Base-by-base conservation (phyloP, 768 basidiomycete species). In the Kwoniella europaea region DNA sequence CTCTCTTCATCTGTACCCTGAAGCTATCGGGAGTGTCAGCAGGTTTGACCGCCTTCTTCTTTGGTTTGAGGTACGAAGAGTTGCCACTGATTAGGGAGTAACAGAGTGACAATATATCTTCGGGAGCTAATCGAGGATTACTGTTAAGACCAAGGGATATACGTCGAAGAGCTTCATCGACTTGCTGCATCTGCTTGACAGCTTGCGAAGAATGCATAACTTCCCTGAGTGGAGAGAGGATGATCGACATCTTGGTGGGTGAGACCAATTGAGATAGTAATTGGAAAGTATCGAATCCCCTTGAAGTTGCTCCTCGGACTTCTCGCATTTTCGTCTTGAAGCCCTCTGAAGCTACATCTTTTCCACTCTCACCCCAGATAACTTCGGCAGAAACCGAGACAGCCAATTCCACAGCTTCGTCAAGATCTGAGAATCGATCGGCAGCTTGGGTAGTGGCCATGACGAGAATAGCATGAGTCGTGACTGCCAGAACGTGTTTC, bases 301-400 rank as follows among this genome's bases (percentile, higher is more conserved):
- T 89, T n/a, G 92, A 88, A 2, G 90, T 87, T 27, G 93, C 93
- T 10, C 89, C 88, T 42, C 90, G 88, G 35, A 95, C 96, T 85
- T 99, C 96, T 22, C 91, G 88, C 89, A 94, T 92, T 83, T 92
- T 94, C 18, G 94, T 94, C 85, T 90, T 93, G 89, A 96, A 98
- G 27, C 91, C 95, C 75, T 94, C 93, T 3, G 90, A 86, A 68
- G 90, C 88, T 0, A 92, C 90, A 76, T 98, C 93, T 82, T 92
- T 92, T 15, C 91, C 92, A 1, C 95, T 94, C 80, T 94, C 90
- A 29, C 96, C 96, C 75, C 98, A 98, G 63, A 98, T 88, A 63
- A 98, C 96, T 79, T 93, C 94, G 0, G 90, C 89, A 16, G 91
- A 90, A 66, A 98, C 85, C 78, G 91, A 88, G 0, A 92, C 90